These are phyloP conservation scores for Scenedesmus sp. DNA, from an alignment of 163 green algal genomes.

Conservation along the genomic window DNA sequence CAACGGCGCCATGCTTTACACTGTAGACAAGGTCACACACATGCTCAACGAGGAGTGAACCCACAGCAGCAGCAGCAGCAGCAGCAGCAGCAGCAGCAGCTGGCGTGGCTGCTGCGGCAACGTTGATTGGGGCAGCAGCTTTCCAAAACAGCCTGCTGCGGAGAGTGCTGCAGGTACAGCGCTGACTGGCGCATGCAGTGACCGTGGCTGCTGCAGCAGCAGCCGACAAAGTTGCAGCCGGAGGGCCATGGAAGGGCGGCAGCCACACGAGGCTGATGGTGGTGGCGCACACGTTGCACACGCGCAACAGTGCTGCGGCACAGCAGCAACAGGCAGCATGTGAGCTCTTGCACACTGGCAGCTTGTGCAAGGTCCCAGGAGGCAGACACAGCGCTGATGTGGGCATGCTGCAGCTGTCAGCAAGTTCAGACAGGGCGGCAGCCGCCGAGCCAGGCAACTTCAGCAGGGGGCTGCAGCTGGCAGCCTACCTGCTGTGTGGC, in stretches of 20 bases:
- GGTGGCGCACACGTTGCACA: neutral
- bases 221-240: neutral
- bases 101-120: neutral
- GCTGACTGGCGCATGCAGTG: neutral
- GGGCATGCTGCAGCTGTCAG: neutral
- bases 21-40: slow-evolving; percentile 88
- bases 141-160: too few relatives aligned
- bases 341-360: neutral
- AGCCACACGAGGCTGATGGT: neutral
- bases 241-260: neutral
- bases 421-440: neutral
- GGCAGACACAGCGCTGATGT: neutral
- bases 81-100: neutral
- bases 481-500: neutral
- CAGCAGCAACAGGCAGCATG: neutral
- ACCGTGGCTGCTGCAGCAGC: neutral
- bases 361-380: neutral
- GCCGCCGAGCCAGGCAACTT: neutral
- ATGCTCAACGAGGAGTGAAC: slow-evolving; percentile 69
- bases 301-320: neutral
- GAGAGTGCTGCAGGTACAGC: neutral
- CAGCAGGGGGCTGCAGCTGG: too few relatives aligned
- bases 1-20: slow-evolving; percentile 95
- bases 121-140: neutral
- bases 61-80: slow-evolving; percentile 1